Percentiles rank a stretch among this genome's conserved stretches.
Evolutionary conservation across 441 rosid genomes (phyloP).

Genomic region (Pelargonium fulgidum): DNA sequence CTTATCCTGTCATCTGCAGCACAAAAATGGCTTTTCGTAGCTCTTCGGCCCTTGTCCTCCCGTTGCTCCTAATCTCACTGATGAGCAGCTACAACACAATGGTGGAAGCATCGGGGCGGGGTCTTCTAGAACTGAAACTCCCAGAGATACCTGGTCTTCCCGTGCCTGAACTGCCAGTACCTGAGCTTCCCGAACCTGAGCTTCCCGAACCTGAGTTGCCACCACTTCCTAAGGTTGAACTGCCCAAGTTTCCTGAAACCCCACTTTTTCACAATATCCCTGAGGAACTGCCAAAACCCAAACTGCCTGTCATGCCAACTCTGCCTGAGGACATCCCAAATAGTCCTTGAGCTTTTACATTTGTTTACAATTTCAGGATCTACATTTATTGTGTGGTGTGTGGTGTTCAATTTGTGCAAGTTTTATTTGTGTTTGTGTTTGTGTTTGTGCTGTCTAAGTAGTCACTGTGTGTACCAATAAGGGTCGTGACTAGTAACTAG

Average conservation of each 20-base stretch:
- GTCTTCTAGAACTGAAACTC: not conserved
- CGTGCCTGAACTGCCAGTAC: not conserved
- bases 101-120: not conserved
- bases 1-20: not conserved
- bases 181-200: no score
- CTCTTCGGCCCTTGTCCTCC: not conserved
- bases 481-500: not conserved
- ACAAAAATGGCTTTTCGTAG: not conserved
- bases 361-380: not conserved
- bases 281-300: not conserved
- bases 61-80: not conserved
- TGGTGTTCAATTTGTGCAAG: no score
- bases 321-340: not conserved
- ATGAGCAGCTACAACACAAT: not conserved
- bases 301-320: not conserved
- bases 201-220: conserved; percentile 1
- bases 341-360: not conserved
- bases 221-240: not conserved
- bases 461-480: not conserved
- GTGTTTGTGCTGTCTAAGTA: not conserved
- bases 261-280: not conserved
- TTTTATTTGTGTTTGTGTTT: no score
- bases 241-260: not conserved
- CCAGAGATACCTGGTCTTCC: conserved; percentile 2
- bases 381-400: not conserved